Conservation (phyloP, 345 rosid species). For the Brassica carinata region DNA sequence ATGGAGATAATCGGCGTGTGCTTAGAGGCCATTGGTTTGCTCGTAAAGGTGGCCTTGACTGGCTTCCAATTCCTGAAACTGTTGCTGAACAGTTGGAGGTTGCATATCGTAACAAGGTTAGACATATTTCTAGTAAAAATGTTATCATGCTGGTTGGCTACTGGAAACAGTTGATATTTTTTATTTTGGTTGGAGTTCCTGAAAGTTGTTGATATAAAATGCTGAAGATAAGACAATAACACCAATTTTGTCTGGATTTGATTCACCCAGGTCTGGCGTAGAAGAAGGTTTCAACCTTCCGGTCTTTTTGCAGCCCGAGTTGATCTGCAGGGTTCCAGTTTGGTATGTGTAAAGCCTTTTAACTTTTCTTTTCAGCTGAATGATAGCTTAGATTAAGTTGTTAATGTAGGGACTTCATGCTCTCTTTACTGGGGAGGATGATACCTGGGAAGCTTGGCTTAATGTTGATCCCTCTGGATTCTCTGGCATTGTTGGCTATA, state of each 20-base stretch:
- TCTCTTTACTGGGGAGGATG: conserved; percentile 92
- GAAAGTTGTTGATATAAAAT: background rate
- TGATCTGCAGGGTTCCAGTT: conserved; percentile 83
- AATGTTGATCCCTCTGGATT: conserved; percentile 81
- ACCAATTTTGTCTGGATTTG: conserved; percentile 6
- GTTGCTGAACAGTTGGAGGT: conserved; percentile 90
- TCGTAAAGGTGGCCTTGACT: conserved; percentile 88
- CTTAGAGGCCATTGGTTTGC: conserved; percentile 99
- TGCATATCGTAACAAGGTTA: conserved; percentile 82
- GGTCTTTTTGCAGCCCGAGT: conserved; percentile 99
- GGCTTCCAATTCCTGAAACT: conserved; percentile 96
- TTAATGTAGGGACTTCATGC: conserved; percentile 83
- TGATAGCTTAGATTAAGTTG: conserved; percentile 10
- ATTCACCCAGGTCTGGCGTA: conserved; percentile 81
- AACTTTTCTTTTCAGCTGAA: conserved; percentile 5
- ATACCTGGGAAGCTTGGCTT: conserved; percentile 98
- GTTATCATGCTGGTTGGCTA: background rate
- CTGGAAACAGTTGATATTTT: background rate
- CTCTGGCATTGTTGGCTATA: conserved; percentile 61
- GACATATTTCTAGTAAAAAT: background rate
- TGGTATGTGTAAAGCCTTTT: conserved; percentile 47
- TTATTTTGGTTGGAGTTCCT: background rate
- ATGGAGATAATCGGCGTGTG: conserved; percentile 95
- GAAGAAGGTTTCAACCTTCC: conserved; percentile 91
- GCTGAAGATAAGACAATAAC: conserved; percentile 2